Conservation (phyloP, 805 yeast species). For the Cyberlindnera mississippiensis region DNA sequence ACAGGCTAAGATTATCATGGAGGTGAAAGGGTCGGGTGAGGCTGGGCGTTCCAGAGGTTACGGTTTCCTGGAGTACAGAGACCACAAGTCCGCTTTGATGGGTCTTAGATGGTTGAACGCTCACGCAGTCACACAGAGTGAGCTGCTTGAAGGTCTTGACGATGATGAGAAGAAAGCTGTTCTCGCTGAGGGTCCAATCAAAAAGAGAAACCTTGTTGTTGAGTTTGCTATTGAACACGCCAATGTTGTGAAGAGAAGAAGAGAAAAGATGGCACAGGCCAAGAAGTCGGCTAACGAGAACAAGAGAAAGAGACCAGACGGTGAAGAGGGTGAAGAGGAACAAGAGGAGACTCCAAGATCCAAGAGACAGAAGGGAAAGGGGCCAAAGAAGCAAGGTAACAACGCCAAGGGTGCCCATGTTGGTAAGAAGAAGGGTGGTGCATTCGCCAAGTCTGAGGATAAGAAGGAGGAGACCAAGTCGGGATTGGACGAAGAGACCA, state of each 20-base stretch:
- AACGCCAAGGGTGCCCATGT: conserved; percentile 38
- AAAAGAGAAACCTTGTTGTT: conserved; percentile 73
- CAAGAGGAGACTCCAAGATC: conserved; percentile 14
- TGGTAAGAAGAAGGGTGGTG: conserved; percentile 18
- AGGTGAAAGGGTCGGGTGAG: conserved; percentile 84
- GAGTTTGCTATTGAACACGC: conserved; percentile 97
- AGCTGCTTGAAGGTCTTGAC: conserved; percentile 63
- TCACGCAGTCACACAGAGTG: conserved; percentile 71
- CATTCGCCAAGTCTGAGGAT: conserved; percentile 7
- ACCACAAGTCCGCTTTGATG: conserved; percentile 91
- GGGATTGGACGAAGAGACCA: conserved; percentile 50
- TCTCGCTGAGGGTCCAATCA: conserved; percentile 45
- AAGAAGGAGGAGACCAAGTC: conserved; percentile 26
- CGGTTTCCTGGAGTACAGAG: conserved; percentile 90
- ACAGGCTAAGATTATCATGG: conserved; percentile 91
- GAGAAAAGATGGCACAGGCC: conserved; percentile 53
- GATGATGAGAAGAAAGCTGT: conserved; percentile 63
- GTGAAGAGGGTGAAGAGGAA: conserved; percentile 19
- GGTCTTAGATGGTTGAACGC: conserved; percentile 97
- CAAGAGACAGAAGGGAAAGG: conserved; percentile 17
- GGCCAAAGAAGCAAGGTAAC: conserved; percentile 37
- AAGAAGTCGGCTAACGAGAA: conserved; percentile 30
- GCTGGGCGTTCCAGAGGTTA: conserved; percentile 93
- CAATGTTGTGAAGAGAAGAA: conserved; percentile 85
- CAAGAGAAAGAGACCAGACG: conserved; percentile 27